Percentiles rank a stretch among this genome's conserved stretches.
Conservation (phyloP, 768 basidiomycete species). For the Mycena maculata region DNA sequence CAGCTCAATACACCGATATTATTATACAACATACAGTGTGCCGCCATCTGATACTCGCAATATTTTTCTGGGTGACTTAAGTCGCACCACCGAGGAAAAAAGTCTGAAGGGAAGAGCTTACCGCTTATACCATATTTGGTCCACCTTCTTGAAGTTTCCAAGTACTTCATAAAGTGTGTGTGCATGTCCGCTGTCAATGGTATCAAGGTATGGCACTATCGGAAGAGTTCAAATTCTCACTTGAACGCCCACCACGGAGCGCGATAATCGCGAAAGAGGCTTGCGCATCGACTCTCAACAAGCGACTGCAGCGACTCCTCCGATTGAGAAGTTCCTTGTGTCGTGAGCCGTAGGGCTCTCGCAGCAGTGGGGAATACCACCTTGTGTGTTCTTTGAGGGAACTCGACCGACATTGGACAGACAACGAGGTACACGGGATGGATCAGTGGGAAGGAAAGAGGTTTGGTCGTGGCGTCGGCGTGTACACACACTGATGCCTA, state of each 20-base stretch:
- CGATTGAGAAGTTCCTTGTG: background rate
- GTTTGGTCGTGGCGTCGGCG: background rate
- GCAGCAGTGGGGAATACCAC: slow-evolving; percentile 8
- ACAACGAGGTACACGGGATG: background rate
- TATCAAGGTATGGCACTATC: background rate
- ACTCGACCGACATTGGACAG: slow-evolving; percentile 8
- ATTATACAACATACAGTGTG: slow-evolving; percentile 7
- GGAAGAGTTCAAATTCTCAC: background rate
- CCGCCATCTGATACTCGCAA: slow-evolving; percentile 4
- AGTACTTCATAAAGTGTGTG: slow-evolving; percentile 1
- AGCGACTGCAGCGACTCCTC: slow-evolving; percentile 12
- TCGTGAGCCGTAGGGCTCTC: background rate
- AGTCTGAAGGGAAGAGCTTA: background rate
- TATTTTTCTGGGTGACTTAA: background rate
- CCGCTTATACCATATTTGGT: slow-evolving; percentile 15
- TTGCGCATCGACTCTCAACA: slow-evolving; percentile 8
- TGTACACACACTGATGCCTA: background rate
- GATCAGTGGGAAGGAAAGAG: too few species aligned
- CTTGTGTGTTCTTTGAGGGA: slow-evolving; percentile 1
- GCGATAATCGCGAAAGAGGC: slow-evolving; percentile 5
- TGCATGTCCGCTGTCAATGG: slow-evolving; percentile 1
- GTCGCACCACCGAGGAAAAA: too few species aligned
- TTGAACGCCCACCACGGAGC: slow-evolving; percentile 16
- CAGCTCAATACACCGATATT: background rate
- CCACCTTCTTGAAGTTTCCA: background rate